Evolutionary conservation across 2,329 filamentous ascomycete species (phyloP), one percentile per base, ranked within the genome.

Genomic region (Cladosporium sp.): DNA sequence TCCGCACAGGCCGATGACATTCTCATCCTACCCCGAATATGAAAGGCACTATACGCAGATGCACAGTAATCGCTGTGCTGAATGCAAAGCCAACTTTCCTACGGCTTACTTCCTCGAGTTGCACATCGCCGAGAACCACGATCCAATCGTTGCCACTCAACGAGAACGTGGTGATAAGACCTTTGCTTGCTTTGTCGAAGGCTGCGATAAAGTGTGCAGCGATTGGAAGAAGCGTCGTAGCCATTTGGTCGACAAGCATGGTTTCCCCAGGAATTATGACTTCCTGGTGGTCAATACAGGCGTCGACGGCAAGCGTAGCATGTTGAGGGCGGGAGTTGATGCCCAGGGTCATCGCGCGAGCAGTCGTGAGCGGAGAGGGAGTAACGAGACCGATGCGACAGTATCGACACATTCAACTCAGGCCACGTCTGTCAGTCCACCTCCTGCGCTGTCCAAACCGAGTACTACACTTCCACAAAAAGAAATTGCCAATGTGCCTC

Each of bases 231-330:
- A 96, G 74, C 84, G 94, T 44, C 83, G 90, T 34, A 84, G 90
- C 71, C 93, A 99, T 77, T 80, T 96, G 63, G 90, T 96, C 64
- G 92, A 96, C 77, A 97, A 96, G 75, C 94, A 99, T 73, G 82
- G 87, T 75, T 99, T 94, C 69, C 93, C 92, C 1, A 66, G 79
- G 75, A 89, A 90, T 66, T 96, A 91, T 74, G 93, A 95, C 73
- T 96, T 95, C 67, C 84, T 85, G 50, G 83, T 97, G 53, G 88
- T 95, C 2, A 90, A 91, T 63, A 85, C 90, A 61, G 94, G 94
- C n/a, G 89, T 97, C 60, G 93, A 97, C 68, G 87, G 87, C 48
- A 84, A 90, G 52, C 85, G 80, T 42, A 96, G 91, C 17, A 84
- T 99, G 74, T 78, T 97, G 12, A 78, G 84, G 49, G 81, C 86